Conservation (phyloP, 768 basidiomycete species). For the Leccinum disarticulatum region DNA sequence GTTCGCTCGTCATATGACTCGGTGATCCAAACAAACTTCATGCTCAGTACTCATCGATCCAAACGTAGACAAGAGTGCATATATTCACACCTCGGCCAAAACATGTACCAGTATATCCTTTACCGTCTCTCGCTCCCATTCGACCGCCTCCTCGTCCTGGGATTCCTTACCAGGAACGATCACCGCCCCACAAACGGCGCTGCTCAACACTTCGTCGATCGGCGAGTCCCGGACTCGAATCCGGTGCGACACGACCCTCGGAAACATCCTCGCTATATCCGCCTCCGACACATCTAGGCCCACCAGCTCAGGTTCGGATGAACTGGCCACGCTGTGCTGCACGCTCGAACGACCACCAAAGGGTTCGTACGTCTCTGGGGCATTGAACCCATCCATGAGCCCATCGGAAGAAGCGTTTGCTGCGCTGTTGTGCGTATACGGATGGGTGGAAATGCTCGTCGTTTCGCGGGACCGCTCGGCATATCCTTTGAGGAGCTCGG, state of each 20-base stretch:
- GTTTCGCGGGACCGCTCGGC: slow-evolving; percentile 23
- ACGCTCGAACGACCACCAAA: slow-evolving; percentile 3
- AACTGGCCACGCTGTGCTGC: slow-evolving; percentile 7
- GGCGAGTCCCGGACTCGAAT: slow-evolving; percentile 68
- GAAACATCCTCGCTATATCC: slow-evolving; percentile 72
- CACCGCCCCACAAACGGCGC: slow-evolving; percentile 58
- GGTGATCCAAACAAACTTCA: slow-evolving; percentile 6
- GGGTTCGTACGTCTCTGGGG: slow-evolving; percentile 11
- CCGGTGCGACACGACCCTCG: slow-evolving; percentile 73
- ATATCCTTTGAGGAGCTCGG: slow-evolving; percentile 48
- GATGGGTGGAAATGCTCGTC: slow-evolving; percentile 19
- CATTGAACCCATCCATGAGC: slow-evolving; percentile 20
- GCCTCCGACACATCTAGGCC: slow-evolving; percentile 67
- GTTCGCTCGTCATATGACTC: slow-evolving; percentile 39
- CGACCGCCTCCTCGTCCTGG: slow-evolving; percentile 14
- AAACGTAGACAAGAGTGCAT: background rate
- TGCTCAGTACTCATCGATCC: background rate
- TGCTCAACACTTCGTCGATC: slow-evolving; percentile 66
- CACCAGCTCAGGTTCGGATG: slow-evolving; percentile 22
- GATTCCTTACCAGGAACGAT: slow-evolving; percentile 16
- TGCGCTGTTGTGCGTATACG: slow-evolving; percentile 17
- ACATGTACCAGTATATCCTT: slow-evolving; percentile 67
- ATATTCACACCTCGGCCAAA: slow-evolving; percentile 46
- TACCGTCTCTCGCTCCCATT: slow-evolving; percentile 50
- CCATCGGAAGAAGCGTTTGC: slow-evolving; percentile 24